These are phyloP conservation scores for Waltergamsia citrina DNA, from an alignment of 2,329 filamentous ascomycete genomes.

Conservation along the genomic window DNA sequence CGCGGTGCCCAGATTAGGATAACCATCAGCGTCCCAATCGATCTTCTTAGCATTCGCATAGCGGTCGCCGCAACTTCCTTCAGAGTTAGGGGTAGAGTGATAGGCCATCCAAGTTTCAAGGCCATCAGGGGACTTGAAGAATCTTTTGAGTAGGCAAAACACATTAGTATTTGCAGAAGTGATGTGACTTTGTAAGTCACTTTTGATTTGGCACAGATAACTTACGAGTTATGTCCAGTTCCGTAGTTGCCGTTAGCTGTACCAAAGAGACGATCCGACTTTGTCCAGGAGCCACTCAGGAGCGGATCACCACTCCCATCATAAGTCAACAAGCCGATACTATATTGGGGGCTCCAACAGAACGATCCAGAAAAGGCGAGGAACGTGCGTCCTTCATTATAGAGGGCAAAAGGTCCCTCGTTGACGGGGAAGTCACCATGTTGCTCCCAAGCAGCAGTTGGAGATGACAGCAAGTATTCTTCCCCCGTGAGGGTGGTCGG, in stretches of 20 bases:
- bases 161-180: too few relatives aligned
- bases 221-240: conserved; percentile 47
- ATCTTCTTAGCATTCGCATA: conserved; percentile 45
- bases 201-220: too few relatives aligned
- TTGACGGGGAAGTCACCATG: conserved; percentile 40
- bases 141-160: too few relatives aligned
- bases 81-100: conserved; percentile 39
- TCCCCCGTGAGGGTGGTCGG: conserved; percentile 32
- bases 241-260: conserved; percentile 47
- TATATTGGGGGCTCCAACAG: conserved; percentile 46
- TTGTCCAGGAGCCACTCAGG: conserved; percentile 34
- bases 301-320: conserved; percentile 38
- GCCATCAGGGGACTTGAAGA: conserved; percentile 46
- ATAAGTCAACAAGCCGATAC: conserved; percentile 43
- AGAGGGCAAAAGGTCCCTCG: conserved; percentile 44
- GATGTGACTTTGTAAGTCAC: too few relatives aligned
- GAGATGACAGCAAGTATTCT: conserved; percentile 38
- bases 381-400: conserved; percentile 41
- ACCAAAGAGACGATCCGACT: conserved; percentile 37
- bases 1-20: conserved; percentile 38
- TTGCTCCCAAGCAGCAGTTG: conserved; percentile 40
- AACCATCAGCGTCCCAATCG: conserved; percentile 38
- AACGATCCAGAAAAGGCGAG: conserved; percentile 44
- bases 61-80: conserved; percentile 41
- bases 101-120: conserved; percentile 45